A percentile compares a stretch with the other conserved stretches of the same genome.
These are phyloP conservation scores for Condylostoma magnum DNA, from an alignment of 169 alveolate species.

Conservation along the genomic window DNA sequence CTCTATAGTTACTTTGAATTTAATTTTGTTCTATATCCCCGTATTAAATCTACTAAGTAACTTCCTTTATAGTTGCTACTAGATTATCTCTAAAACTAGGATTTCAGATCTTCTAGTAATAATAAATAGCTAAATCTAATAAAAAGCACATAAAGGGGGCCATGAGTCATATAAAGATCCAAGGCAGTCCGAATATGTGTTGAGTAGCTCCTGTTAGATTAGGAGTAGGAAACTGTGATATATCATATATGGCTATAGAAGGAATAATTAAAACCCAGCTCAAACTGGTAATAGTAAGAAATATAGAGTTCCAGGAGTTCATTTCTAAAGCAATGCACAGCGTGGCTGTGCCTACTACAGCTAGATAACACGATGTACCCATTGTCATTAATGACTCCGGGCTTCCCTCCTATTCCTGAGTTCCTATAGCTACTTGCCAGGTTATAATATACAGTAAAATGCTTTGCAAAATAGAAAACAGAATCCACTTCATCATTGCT, in stretches of 20 bases:
- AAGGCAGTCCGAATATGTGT: neutral
- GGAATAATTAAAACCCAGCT: neutral
- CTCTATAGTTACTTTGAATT: neutral
- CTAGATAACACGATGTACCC: constrained; percentile 11
- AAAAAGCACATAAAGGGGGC: neutral
- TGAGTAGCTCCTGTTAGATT: neutral
- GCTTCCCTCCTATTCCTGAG: neutral
- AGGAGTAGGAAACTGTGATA: neutral
- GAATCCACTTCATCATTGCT: neutral
- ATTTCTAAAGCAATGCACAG: neutral
- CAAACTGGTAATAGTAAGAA: neutral
- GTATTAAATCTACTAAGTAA: neutral
- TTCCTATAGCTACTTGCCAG: neutral
- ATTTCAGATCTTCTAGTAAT: neutral
- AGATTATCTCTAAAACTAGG: neutral
- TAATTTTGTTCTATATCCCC: neutral
- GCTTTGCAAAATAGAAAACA: neutral
- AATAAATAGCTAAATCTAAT: neutral
- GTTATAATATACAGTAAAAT: neutral
- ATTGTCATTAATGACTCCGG: neutral
- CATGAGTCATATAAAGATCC: neutral
- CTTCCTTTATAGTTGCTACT: neutral
- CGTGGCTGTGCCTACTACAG: neutral
- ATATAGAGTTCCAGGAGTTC: constrained; percentile 8
- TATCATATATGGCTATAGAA: neutral